Base-by-base conservation (phyloP, 257 asterid genomes). In the Ballota nigra region DNA sequence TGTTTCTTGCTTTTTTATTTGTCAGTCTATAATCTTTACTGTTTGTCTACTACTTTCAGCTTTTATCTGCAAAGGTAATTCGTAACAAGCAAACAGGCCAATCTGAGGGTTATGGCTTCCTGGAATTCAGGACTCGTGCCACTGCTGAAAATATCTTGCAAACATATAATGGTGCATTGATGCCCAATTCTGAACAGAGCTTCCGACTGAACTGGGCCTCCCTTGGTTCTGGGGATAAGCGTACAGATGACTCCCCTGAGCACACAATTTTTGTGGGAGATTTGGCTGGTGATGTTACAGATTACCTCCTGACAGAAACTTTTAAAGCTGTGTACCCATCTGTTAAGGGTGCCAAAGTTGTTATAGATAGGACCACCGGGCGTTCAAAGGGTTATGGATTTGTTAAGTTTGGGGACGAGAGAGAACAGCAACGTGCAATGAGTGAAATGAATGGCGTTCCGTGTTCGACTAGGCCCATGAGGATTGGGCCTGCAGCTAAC, bases 381-480 rank as follows among this genome's bases (percentile, higher is more conserved):
- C 92, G 95, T 15, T 83, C 97, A 12, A 91, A 91, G 89, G 97
- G 97, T 51, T 91, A 89, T 79, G 97, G 97, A 41, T 91, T 91
- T 66, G 90, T 91, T 29, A 91, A 81, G 77, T 91, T 91, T 82
- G 92, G 77, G 63, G 97, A 91, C 73, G 97, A 91, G 78, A 78
- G 85, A 77, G 96, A 91, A 66, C 97, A 91, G 55, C 66, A 84
- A 36, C 88, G 96, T 10, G 96, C 97, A 4, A 87, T 91, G 97
- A 75, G 80, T 45, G 96, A 91, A 80, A 91, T 91, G 97, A 91
- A 89, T 79, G 97, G 97, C 3, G 83, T 82, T 38, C 78, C 79
- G 63, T 91, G 97, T 72, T 89, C 95, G 22, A 75, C 91, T 65
- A 87, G 97, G 87, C 87, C 97, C 22, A 91, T 91, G 97, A 83